Evolutionary conservation across 2,329 filamentous ascomycete genomes (phyloP).

Genomic region (Aspergillus awamori): DNA sequence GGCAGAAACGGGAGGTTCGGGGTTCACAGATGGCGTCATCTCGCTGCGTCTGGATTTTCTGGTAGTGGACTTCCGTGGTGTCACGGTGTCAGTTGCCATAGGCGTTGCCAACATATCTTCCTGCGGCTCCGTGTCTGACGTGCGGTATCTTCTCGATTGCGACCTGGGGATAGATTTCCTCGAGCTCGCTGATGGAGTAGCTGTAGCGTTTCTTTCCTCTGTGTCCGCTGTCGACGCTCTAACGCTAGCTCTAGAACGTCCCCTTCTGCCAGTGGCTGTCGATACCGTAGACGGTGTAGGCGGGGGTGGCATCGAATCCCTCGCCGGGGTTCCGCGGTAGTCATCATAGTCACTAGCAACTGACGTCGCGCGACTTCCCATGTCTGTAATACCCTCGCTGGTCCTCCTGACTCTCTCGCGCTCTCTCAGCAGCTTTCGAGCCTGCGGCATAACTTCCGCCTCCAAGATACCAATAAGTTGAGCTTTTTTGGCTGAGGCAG

Average conservation of each 20-base stretch:
- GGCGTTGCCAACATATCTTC: constrained; percentile 39
- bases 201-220: constrained; percentile 33
- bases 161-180: constrained; percentile 40
- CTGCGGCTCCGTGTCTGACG: constrained; percentile 36
- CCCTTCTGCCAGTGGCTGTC: constrained; percentile 59
- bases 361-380: constrained; percentile 67
- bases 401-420: constrained; percentile 81
- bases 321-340: constrained; percentile 59
- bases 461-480: constrained; percentile 85
- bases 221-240: constrained; percentile 47
- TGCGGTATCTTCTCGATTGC: constrained; percentile 36
- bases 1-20: constrained; percentile 40
- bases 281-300: constrained; percentile 53
- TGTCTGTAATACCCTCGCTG: constrained; percentile 77
- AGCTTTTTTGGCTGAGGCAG: constrained; percentile 86
- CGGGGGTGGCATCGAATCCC: constrained; percentile 50
- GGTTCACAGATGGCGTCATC: constrained; percentile 41
- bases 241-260: constrained; percentile 54
- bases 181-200: constrained; percentile 31
- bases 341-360: constrained; percentile 63
- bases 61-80: constrained; percentile 48
- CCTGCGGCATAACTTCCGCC: constrained; percentile 75
- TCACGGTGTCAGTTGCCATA: constrained; percentile 37
- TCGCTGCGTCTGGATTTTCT: constrained; percentile 57
- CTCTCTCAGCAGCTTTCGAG: constrained; percentile 72